Evolutionary conservation across 208 protist species (phyloP), one percentile per base, ranked within the genome.

Genomic region (Acanthamoeba healyi): DNA sequence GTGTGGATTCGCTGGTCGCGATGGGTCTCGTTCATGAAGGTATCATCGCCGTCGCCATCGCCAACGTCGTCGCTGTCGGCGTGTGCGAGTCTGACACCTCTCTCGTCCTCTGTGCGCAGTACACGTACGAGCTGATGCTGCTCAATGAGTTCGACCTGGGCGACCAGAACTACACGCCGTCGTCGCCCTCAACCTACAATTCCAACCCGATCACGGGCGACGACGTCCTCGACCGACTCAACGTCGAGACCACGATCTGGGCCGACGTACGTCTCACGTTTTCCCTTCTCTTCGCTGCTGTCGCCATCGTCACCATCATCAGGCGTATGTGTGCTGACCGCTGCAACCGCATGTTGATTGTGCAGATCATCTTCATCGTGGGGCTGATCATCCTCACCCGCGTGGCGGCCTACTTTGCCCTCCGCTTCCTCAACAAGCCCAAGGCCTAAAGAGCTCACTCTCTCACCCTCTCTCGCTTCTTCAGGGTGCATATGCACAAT

Each of bases 191-290:
- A 0, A 46, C 34, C 19, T 90, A 70, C 82, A 24, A 6, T 22
- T 6, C 22, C 38, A 44, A 67, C 58, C 38, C 67, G 51, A 74
- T 46, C 34, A 26, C 67, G 36, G 40, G 61, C n/a, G 26, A 19
- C 44, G 29, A 44, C n/a, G 36, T 81, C 36, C 38, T 82, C 17
- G 19, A 93, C 44, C 88, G 49, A 1, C 42, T 81, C 29, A 81
- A 93, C 63, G 67, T 93, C 6, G 88, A 93, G 88, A 93, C 88
- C 12, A 58, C 10, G 9, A 81, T 93, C 46, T 93, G 88, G 88
- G 88, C 34, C 29, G 88, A 93, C 88, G n/a, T 58, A 58, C 51
- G 51, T 58, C 15, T 26, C 17, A n/a, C 51, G 6, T 12, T 26
- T 22, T 17, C 51, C 15, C 51, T 26, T 22, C 51, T 56, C 26